Evolutionary conservation across 179 eudicot genomes (phyloP).

Genomic region (Beta corolliflora): DNA sequence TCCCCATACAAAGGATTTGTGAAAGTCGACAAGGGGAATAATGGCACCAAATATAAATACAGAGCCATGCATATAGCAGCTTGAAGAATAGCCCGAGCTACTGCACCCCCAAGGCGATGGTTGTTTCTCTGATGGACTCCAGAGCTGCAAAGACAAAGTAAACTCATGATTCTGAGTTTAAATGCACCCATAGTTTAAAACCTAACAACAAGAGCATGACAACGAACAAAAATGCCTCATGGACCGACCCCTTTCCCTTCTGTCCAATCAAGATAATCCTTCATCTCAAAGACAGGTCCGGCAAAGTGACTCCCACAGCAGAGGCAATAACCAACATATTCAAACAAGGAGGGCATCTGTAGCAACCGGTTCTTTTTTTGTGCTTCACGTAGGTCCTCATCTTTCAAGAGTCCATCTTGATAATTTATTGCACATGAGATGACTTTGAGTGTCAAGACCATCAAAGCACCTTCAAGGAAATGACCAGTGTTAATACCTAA

Average conservation of each 20-base stretch:
- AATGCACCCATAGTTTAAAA: neutral
- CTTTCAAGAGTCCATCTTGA: slow-evolving; percentile 86
- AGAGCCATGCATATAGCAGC: slow-evolving; percentile 88
- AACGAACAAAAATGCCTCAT: slow-evolving; percentile 33
- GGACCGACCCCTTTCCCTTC: slow-evolving; percentile 84
- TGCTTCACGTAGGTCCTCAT: slow-evolving; percentile 70
- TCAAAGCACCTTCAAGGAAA: slow-evolving; percentile 69
- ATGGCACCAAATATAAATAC: slow-evolving; percentile 72
- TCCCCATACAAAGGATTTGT: slow-evolving; percentile 66
- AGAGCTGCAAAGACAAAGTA: slow-evolving; percentile 50
- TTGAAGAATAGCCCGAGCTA: slow-evolving; percentile 72
- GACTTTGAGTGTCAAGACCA: slow-evolving; percentile 96
- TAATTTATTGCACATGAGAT: slow-evolving; percentile 93
- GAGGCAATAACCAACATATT: slow-evolving; percentile 88
- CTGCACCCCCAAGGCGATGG: slow-evolving; percentile 75
- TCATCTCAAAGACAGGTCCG: slow-evolving; percentile 96
- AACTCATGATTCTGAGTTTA: slow-evolving; percentile 13
- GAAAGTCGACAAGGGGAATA: slow-evolving; percentile 67
- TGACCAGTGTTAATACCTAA: neutral
- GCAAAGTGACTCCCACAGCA: slow-evolving; percentile 99
- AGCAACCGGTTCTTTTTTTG: slow-evolving; percentile 84
- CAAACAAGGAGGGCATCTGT: slow-evolving; percentile 79
- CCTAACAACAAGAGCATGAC: slow-evolving; percentile 26
- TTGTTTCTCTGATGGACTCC: slow-evolving; percentile 63
- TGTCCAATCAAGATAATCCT: slow-evolving; percentile 95